These are phyloP conservation scores for Oemleria cerasiformis DNA, from an alignment of 306 rosid species.

Conservation along the genomic window DNA sequence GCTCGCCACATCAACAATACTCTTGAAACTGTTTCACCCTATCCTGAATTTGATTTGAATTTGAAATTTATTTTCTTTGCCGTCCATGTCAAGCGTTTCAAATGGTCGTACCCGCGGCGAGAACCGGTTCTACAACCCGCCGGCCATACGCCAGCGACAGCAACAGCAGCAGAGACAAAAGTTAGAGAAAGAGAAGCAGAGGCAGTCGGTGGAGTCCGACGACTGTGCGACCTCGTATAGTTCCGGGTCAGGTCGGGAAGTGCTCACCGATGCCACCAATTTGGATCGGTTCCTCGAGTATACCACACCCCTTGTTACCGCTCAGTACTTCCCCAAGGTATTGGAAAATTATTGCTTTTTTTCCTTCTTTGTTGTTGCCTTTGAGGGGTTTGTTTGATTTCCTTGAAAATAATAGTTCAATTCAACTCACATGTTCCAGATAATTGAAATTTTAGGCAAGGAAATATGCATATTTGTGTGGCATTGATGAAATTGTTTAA, in stretches of 20 bases:
- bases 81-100: slow-evolving; percentile 69
- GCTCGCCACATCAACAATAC: background rate
- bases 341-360: background rate
- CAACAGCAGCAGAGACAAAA: slow-evolving; percentile 32
- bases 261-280: slow-evolving; percentile 52
- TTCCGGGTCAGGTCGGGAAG: slow-evolving; percentile 58
- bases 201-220: slow-evolving; percentile 38
- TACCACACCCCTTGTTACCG: slow-evolving; percentile 63
- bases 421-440: background rate
- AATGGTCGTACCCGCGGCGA: slow-evolving; percentile 65
- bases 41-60: background rate
- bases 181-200: slow-evolving; percentile 26
- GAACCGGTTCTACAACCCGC: slow-evolving; percentile 80
- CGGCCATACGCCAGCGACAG: slow-evolving; percentile 65
- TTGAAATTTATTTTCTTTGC: no score
- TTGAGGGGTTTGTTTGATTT: background rate
- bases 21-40: background rate
- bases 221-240: slow-evolving; percentile 51
- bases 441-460: background rate
- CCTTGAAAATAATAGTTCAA: background rate
- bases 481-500: background rate
- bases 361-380: background rate
- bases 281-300: slow-evolving; percentile 79
- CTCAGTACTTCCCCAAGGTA: slow-evolving; percentile 66
- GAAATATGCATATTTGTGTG: background rate